Conservation (phyloP, 164 flowering plant genomes). For the Tetracentron sinense region DNA sequence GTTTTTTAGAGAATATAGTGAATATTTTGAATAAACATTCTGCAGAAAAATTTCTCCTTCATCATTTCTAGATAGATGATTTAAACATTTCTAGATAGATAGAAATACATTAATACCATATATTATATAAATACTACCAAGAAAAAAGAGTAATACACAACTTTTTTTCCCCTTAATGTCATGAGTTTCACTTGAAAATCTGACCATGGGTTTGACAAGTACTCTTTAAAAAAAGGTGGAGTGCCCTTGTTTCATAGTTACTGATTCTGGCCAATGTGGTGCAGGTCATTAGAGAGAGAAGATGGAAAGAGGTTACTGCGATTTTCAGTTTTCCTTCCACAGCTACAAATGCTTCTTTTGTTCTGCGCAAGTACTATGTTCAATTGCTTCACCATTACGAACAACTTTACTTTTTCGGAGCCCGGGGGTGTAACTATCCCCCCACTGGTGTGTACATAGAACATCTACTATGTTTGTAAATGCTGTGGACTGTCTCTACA, state of each 20-base stretch:
- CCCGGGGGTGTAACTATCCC: conserved; percentile 45
- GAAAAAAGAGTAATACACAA: too few species aligned
- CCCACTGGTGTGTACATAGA: conserved; percentile 36
- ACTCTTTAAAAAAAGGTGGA: too few species aligned
- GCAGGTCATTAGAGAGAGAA: conserved; percentile 69
- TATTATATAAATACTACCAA: too few species aligned
- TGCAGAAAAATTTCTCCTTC: too few species aligned
- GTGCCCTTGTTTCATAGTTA: too few species aligned
- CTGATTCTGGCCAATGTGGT: background rate
- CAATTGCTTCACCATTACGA: conserved; percentile 82
- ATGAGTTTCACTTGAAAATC: background rate
- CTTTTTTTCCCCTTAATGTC: too few species aligned
- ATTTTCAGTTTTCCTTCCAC: conserved; percentile 85
- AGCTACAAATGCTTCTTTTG: conserved; percentile 95
- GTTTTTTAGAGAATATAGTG: too few species aligned
- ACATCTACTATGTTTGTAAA: background rate
- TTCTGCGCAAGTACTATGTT: conserved; percentile 81
- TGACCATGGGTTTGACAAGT: background rate
- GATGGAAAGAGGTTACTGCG: conserved; percentile 93
- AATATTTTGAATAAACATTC: too few species aligned
- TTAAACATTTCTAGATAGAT: too few species aligned
- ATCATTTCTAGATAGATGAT: too few species aligned
- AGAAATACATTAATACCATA: too few species aligned
- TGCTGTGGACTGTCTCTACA: background rate
- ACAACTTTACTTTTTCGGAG: conserved; percentile 72